Percentiles rank a stretch among this genome's conserved stretches.
These are phyloP conservation scores for Xylariaceae sp. DNA, from an alignment of 2,329 filamentous ascomycete genomes.

Conservation along the genomic window DNA sequence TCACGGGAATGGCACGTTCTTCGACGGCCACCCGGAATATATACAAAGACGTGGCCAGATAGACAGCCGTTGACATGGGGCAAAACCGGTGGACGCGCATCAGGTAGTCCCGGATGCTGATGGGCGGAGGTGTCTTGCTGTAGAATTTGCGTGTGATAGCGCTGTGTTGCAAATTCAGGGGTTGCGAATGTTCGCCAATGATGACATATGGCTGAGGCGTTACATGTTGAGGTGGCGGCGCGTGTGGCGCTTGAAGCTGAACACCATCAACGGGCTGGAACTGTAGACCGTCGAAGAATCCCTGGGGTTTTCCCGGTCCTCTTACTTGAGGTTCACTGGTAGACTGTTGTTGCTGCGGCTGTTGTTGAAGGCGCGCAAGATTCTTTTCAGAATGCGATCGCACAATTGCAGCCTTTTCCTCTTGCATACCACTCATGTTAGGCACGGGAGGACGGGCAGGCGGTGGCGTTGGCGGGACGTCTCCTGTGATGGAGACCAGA, in stretches of 20 bases:
- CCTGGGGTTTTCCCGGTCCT: slow-evolving; percentile 2
- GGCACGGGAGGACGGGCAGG: slow-evolving; percentile 60
- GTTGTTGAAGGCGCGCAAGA: slow-evolving; percentile 40
- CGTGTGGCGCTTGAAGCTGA: slow-evolving; percentile 39
- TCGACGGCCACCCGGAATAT: slow-evolving; percentile 77
- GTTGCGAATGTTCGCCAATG: slow-evolving; percentile 66
- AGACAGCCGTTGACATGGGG: slow-evolving; percentile 89
- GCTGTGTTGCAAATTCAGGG: slow-evolving; percentile 72
- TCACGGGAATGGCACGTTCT: slow-evolving; percentile 75
- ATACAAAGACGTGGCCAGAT: slow-evolving; percentile 83
- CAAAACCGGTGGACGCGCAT: slow-evolving; percentile 84
- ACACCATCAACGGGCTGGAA: slow-evolving; percentile 52
- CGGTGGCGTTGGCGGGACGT: slow-evolving; percentile 76
- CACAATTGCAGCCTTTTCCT: slow-evolving; percentile 58
- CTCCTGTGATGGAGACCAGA: slow-evolving; percentile 68
- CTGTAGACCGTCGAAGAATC: slow-evolving; percentile 25
- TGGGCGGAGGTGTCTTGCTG: slow-evolving; percentile 79
- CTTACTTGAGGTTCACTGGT: background rate
- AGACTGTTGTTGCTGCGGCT: slow-evolving; percentile 20
- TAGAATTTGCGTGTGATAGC: slow-evolving; percentile 91
- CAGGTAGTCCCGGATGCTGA: slow-evolving; percentile 79
- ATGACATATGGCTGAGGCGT: slow-evolving; percentile 52
- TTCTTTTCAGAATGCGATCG: slow-evolving; percentile 55
- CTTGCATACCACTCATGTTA: slow-evolving; percentile 59
- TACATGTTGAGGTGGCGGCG: slow-evolving; percentile 28